Percentiles rank a stretch among this genome's conserved stretches.
Evolutionary conservation across 805 yeast species (phyloP).

Genomic region (Maudiozyma bulderi): DNA sequence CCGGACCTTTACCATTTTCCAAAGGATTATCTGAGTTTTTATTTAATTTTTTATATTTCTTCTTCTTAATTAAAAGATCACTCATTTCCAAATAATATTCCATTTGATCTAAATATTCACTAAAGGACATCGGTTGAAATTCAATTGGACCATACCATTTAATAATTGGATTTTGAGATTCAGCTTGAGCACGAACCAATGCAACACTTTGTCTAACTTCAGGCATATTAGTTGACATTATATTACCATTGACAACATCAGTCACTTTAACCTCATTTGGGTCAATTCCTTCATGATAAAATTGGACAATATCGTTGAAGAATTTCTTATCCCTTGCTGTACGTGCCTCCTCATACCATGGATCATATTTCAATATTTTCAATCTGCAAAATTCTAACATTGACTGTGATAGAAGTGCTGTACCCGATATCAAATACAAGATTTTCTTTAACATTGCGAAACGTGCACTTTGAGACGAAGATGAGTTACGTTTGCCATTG

Average conservation of each 20-base stretch:
- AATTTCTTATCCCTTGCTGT: conserved; percentile 37
- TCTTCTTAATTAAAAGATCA: conserved; percentile 19
- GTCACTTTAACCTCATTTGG: conserved; percentile 27
- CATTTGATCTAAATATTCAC: conserved; percentile 30
- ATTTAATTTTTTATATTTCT: background rate
- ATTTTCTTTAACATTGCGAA: conserved; percentile 25
- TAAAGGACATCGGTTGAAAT: conserved; percentile 41
- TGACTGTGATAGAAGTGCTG: conserved; percentile 41
- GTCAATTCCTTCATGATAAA: conserved; percentile 29
- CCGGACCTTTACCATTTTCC: background rate
- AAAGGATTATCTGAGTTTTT: background rate
- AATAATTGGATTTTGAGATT: conserved; percentile 38
- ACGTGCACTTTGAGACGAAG: conserved; percentile 5
- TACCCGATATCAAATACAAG: conserved; percentile 34
- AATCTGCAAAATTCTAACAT: conserved; percentile 49
- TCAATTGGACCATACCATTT: conserved; percentile 63
- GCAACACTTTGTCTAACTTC: conserved; percentile 31
- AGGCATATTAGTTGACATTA: conserved; percentile 22
- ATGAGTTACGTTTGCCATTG: conserved; percentile 1
- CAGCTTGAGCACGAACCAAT: conserved; percentile 34
- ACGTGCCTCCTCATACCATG: conserved; percentile 64
- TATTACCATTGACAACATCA: conserved; percentile 24
- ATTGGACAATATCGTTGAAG: conserved; percentile 27
- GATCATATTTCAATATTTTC: conserved; percentile 40
- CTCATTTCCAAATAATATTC: conserved; percentile 25